Conservation (phyloP, 768 basidiomycete genomes). For the Phanerodontia chrysosporium region DNA sequence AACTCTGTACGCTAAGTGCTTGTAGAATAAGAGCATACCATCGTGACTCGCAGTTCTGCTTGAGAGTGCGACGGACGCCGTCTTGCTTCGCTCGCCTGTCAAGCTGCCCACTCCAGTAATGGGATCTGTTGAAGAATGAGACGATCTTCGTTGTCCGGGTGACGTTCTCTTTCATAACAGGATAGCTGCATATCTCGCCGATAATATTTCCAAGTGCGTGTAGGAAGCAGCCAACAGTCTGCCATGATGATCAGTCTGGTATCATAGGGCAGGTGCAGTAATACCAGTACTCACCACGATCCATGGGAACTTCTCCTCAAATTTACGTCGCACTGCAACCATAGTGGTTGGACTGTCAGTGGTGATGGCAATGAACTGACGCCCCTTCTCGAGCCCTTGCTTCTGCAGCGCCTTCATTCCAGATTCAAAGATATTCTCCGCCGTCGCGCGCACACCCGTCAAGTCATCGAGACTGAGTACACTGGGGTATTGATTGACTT, state of each 20-base stretch:
- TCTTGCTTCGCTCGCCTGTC: slow-evolving; percentile 10
- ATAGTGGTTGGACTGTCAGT: too few species aligned
- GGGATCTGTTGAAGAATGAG: slow-evolving; percentile 29
- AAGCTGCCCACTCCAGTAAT: slow-evolving; percentile 34
- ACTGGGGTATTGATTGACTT: too few species aligned
- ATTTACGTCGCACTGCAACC: too few species aligned
- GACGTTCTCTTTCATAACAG: not conserved
- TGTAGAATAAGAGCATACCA: slow-evolving; percentile 4
- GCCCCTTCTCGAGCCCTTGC: too few species aligned
- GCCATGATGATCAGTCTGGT: not conserved
- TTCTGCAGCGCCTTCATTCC: too few species aligned
- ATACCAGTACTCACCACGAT: not conserved
- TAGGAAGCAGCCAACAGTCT: slow-evolving; percentile 2
- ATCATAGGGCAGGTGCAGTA: not conserved
- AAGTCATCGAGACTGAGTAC: too few species aligned
- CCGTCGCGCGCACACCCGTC: too few species aligned
- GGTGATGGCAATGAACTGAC: too few species aligned
- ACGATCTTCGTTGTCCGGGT: slow-evolving; percentile 21
- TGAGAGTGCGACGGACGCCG: slow-evolving; percentile 7
- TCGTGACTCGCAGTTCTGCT: slow-evolving; percentile 1
- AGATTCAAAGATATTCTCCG: too few species aligned
- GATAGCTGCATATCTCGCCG: not conserved
- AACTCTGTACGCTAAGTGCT: not conserved
- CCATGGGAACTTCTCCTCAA: not conserved
- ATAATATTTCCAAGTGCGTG: not conserved